These are phyloP conservation scores for Mortierella sp. DNA, from an alignment of 371 early-diverging fungal genomes.

Conservation along the genomic window DNA sequence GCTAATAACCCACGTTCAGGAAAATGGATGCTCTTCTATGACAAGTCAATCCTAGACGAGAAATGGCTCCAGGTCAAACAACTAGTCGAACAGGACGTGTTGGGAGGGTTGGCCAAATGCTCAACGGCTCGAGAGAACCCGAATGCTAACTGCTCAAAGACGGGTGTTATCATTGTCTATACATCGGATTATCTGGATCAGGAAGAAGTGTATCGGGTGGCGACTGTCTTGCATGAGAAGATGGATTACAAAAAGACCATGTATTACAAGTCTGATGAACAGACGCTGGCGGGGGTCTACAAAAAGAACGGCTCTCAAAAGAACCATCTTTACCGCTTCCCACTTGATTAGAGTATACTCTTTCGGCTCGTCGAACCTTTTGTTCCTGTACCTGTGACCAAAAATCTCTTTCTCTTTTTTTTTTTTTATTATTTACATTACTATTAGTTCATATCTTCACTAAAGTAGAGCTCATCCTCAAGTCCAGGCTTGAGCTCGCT, in stretches of 20 bases:
- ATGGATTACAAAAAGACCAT: slow-evolving; percentile 22
- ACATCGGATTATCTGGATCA: slow-evolving; percentile 32
- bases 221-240: slow-evolving; percentile 17
- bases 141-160: slow-evolving; percentile 24
- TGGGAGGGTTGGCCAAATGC: slow-evolving; percentile 32
- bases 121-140: slow-evolving; percentile 32
- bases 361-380: too few relatives aligned
- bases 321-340: slow-evolving; percentile 29
- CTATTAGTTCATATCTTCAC: too few relatives aligned
- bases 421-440: too few relatives aligned
- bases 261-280: slow-evolving; percentile 42
- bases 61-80: slow-evolving; percentile 24
- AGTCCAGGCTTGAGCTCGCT: too few relatives aligned
- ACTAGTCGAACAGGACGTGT: slow-evolving; percentile 16
- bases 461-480: too few relatives aligned
- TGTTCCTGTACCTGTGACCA: too few relatives aligned
- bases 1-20: slow-evolving; percentile 12
- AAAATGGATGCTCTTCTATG: slow-evolving; percentile 45
- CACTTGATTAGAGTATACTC: too few relatives aligned
- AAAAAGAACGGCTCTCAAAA: slow-evolving; percentile 17
- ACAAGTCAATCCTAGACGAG: slow-evolving; percentile 31
- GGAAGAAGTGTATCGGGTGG: slow-evolving; percentile 30
- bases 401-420: too few relatives aligned
- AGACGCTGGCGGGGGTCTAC: slow-evolving; percentile 33
- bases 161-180: slow-evolving; percentile 42